These are phyloP conservation scores for Theileria sp. DNA, from an alignment of 169 alveolate genomes.

Conservation along the genomic window DNA sequence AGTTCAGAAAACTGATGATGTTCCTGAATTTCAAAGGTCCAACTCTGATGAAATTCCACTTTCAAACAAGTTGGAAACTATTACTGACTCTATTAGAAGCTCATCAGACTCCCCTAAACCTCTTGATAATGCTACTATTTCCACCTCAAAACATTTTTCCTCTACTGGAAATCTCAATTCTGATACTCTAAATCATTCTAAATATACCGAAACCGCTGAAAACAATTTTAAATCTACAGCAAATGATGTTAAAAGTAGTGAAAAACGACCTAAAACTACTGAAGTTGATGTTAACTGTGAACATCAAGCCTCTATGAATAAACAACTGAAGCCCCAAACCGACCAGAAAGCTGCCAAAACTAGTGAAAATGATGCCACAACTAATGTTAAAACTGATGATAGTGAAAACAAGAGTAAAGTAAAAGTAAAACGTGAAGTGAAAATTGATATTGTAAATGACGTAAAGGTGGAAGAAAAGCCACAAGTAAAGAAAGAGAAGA, in stretches of 20 bases:
- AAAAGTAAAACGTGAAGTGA: slow-evolving; percentile 24
- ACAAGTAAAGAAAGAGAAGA: slow-evolving; percentile 34
- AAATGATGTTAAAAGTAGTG: too few relatives aligned
- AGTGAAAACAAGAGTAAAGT: slow-evolving; percentile 17
- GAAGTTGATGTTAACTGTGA: background rate
- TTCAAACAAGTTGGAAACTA: background rate
- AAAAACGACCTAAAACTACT: too few relatives aligned
- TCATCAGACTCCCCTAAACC: background rate
- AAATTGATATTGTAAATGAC: slow-evolving; percentile 2
- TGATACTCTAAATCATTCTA: slow-evolving; percentile 4
- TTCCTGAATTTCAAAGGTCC: background rate
- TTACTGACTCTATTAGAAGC: background rate
- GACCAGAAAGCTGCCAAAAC: background rate
- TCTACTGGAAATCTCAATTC: slow-evolving; percentile 6
- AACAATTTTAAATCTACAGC: too few relatives aligned
- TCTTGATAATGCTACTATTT: background rate
- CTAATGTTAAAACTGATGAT: background rate
- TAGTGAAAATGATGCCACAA: background rate
- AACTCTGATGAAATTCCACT: background rate
- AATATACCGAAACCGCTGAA: background rate
- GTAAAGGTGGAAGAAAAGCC: slow-evolving; percentile 26
- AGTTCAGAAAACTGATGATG: background rate
- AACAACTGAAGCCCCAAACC: background rate
- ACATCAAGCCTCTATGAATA: background rate
- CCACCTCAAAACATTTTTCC: background rate